Evolutionary conservation across 306 rosid genomes (phyloP), one percentile per base, ranked within the genome.

Genomic region (Vigna trinervia): DNA sequence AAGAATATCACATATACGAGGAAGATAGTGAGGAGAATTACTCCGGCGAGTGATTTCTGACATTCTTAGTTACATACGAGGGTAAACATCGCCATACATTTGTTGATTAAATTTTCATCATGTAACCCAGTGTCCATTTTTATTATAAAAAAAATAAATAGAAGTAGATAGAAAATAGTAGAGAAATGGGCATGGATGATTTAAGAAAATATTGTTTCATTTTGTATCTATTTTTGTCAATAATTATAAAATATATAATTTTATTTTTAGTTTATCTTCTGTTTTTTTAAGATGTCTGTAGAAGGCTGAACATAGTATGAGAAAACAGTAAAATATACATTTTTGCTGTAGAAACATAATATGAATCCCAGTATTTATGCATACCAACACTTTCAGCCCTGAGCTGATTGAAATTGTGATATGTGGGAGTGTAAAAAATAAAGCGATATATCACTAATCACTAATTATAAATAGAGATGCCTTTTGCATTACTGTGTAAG

Each of bases 1-100:
- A 92, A 84, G 95, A 89, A 77, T 92, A 88, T 70, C 85, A 77
- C 36, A 87, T 90, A 74, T 92, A 87, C 53, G 93, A 84, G 81
- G 89, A 83, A 81, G 91, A 88, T 41, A 86, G 90, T 67, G 93
- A 86, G 26, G 83, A 50, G 57, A 73, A 80, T 70, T 68, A 60
- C 58, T 83, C 89, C 52, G 89, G 86, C 6, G 88, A 84, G 76
- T 73, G 78, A 85, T 43, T 58, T 62, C 23, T 76, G 58, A 30
- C 68, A 34, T 39, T 30, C 34, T 48, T 13, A 51, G 72, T 50
- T 63, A 50, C 19, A 19, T 63, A 12, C 41, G 41, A 36, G 73
- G 64, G 23, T 36, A 28, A 50, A 62, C n/a, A 19, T 15, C 41
- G 26, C 30, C 13, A 5, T 28, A 26, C 12, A 59, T 22, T 20